Conservation (phyloP, 768 basidiomycete species). For the Pleurotus citrinopileatus region DNA sequence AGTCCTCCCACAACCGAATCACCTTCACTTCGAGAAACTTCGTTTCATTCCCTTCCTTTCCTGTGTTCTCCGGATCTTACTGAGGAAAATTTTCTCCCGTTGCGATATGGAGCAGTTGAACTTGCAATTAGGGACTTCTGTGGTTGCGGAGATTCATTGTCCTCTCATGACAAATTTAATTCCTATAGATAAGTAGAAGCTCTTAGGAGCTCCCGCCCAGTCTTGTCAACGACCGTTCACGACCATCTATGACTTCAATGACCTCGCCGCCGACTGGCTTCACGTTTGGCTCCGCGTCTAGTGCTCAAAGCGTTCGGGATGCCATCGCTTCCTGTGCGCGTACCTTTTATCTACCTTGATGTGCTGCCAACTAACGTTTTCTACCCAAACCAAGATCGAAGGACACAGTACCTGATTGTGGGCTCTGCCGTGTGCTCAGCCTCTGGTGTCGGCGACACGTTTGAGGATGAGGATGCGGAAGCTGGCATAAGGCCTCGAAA, state of each 20-base stretch:
- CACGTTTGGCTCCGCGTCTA: conserved; percentile 45
- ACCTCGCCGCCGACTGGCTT: conserved; percentile 45
- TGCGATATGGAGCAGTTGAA: not conserved
- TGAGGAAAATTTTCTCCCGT: not conserved
- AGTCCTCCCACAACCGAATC: not conserved
- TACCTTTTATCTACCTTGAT: not conserved
- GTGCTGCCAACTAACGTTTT: conserved; percentile 10
- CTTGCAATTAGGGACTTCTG: not conserved
- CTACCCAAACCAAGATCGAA: conserved; percentile 50
- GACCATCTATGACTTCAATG: conserved; percentile 28
- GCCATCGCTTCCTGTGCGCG: conserved; percentile 59
- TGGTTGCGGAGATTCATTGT: not conserved
- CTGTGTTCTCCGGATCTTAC: conserved; percentile 4
- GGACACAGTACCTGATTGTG: conserved; percentile 64
- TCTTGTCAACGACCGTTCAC: not conserved
- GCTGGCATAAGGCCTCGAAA: conserved; percentile 13
- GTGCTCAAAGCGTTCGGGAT: conserved; percentile 47
- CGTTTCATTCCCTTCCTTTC: not conserved
- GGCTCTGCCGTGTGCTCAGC: conserved; percentile 55
- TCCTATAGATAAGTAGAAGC: not conserved
- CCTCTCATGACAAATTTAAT: conserved; percentile 5
- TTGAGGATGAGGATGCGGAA: conserved; percentile 37
- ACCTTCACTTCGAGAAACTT: conserved; percentile 8
- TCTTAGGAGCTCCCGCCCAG: not conserved
- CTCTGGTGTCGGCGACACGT: conserved; percentile 36